These are phyloP conservation scores for Ophiostoma fasciatum DNA, from an alignment of 2,329 filamentous ascomycete genomes.

Conservation along the genomic window DNA sequence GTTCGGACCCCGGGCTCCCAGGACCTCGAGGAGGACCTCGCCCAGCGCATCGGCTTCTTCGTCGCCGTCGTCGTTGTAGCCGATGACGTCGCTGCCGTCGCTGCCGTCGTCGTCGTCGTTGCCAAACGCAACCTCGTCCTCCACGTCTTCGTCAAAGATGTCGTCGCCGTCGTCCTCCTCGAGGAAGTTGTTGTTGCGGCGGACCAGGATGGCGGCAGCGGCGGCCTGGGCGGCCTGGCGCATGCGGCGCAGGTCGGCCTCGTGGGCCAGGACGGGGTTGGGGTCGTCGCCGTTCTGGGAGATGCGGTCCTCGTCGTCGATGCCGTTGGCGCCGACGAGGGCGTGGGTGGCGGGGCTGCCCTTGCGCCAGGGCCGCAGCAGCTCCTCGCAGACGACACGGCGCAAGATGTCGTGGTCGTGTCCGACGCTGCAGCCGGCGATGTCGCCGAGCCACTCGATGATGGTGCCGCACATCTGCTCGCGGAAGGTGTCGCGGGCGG, in stretches of 20 bases:
- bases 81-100: conserved; percentile 20
- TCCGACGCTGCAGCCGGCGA: conserved; percentile 76
- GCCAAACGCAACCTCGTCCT: conserved; percentile 54
- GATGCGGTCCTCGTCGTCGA: conserved; percentile 64
- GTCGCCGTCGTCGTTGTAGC: conserved; percentile 15
- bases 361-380: conserved; percentile 73
- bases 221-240: conserved; percentile 15
- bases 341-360: conserved; percentile 75
- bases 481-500: conserved; percentile 84
- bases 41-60: conserved; percentile 16
- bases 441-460: conserved; percentile 89
- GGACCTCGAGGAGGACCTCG: conserved; percentile 16
- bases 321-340: conserved; percentile 59
- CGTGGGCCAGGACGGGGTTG: conserved; percentile 22
- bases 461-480: conserved; percentile 99
- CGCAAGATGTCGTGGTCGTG: conserved; percentile 66
- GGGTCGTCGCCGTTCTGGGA: conserved; percentile 28
- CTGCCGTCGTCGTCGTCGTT: conserved; percentile 44
- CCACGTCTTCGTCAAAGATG: conserved; percentile 38
- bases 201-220: conserved; percentile 22
- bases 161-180: conserved; percentile 28
- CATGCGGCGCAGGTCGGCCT: conserved; percentile 19
- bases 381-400: conserved; percentile 75
- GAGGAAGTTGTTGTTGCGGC: conserved; percentile 21
- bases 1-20: too few relatives aligned